Evolutionary conservation across 345 rosid genomes (phyloP), one percentile per base, ranked within the genome.

Genomic region (Lepidium africanum): DNA sequence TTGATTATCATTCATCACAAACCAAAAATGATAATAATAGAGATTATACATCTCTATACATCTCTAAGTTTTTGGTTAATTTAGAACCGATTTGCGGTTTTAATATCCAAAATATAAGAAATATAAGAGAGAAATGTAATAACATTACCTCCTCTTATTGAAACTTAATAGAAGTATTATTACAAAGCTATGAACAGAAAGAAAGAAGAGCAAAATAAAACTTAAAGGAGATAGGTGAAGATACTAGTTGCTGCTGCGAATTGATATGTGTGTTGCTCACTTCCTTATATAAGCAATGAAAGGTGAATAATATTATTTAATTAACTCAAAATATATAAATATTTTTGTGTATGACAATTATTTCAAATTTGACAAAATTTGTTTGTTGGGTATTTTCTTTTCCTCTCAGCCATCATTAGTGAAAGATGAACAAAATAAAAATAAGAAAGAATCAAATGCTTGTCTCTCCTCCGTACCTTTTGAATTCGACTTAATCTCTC

Each of bases 391-490:
- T 40, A 43, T 64, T 56, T 64, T 56, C 68, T 21, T 63, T 58
- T 67, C 9, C 25, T 82, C 76, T 81, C 83, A 63, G 73, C 83
- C 85, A 71, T 65, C 71, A 59, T 63, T 79, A 60, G 65, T 80
- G 79, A 52, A 32, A 59, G 70, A 37, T 35, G 63, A 69, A 79
- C 71, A 76, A 60, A 45, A 46, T 71, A 62, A 32, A 30, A 63
- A 57, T 17, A 73, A 59, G 3, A 41, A 27, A 39, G 78, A 62
- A 75, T 75, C 78, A 41, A 69, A 63, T 75, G 70, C 78, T 77
- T 68, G 68, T 59, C 46, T 75, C 76, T 70, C 77, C 75, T 77
- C 76, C 79, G 50, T 59, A 76, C 76, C 76, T 76, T 76, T 76
- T 71, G 49, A 54, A 13, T 55, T 59, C 69, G 40, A 68, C 69